These are phyloP conservation scores for Nicotiana rustica DNA, from an alignment of 305 asterid genomes.

Conservation along the genomic window DNA sequence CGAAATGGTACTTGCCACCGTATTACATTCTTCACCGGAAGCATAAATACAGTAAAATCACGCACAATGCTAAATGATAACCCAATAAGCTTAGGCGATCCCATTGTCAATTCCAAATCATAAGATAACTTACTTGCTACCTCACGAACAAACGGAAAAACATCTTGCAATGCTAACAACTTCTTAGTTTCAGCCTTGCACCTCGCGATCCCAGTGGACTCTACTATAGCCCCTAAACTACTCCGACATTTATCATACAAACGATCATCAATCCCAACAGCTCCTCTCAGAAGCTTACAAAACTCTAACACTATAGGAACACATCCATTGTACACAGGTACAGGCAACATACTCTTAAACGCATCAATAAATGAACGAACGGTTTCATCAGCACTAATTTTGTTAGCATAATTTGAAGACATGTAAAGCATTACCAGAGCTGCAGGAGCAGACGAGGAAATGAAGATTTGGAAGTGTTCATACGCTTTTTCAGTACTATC, in stretches of 20 bases:
- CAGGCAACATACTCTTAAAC: slow-evolving; percentile 4
- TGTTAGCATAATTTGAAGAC: slow-evolving; percentile 33
- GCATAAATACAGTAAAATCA: slow-evolving; percentile 58
- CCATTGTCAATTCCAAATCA: slow-evolving; percentile 45
- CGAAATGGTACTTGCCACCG: slow-evolving; percentile 27
- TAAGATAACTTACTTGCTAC: slow-evolving; percentile 53
- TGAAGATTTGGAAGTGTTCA: slow-evolving; percentile 21
- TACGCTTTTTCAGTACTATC: neutral
- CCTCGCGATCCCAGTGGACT: slow-evolving; percentile 26
- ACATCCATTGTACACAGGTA: neutral
- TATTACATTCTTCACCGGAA: slow-evolving; percentile 46
- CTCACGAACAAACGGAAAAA: slow-evolving; percentile 62
- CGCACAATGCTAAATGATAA: slow-evolving; percentile 44
- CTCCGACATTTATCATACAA: slow-evolving; percentile 64
- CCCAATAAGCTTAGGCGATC: slow-evolving; percentile 41
- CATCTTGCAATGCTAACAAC: neutral
- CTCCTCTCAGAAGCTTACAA: slow-evolving; percentile 39
- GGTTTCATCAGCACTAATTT: slow-evolving; percentile 27
- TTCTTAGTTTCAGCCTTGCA: neutral
- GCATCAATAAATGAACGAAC: slow-evolving; percentile 35
- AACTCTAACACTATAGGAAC: slow-evolving; percentile 35
- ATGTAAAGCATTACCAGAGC: slow-evolving; percentile 33
- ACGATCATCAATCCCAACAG: slow-evolving; percentile 38
- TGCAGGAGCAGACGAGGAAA: slow-evolving; percentile 1
- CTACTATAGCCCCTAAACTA: slow-evolving; percentile 63